Conservation (phyloP, 148 eudicot genomes). For the Gaultheria prostrata region DNA sequence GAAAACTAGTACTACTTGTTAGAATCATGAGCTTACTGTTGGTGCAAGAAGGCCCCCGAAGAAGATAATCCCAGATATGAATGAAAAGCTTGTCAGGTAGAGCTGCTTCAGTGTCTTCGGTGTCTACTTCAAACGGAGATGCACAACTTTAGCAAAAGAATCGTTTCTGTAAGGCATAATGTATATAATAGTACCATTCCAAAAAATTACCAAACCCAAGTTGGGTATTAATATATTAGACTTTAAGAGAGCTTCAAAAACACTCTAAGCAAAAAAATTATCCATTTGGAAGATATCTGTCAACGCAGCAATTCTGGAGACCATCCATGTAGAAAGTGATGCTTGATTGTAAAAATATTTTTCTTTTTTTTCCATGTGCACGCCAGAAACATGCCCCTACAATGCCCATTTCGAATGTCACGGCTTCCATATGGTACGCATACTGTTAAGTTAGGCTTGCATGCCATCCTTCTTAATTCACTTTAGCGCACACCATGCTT, state of each 20-base stretch:
- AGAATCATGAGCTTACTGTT: constrained; percentile 49
- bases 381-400: background rate
- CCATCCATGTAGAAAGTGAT: background rate
- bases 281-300: background rate
- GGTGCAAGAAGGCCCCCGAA: constrained; percentile 96
- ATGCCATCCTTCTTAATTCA: background rate
- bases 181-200: background rate
- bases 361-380: background rate
- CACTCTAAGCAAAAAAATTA: background rate
- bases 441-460: background rate
- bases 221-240: background rate
- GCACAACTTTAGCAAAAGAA: constrained; percentile 14
- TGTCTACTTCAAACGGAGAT: constrained; percentile 47
- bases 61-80: constrained; percentile 76
- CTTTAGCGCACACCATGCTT: background rate
- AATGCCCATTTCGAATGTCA: background rate
- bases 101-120: constrained; percentile 90
- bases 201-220: constrained; percentile 2
- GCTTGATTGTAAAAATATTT: background rate
- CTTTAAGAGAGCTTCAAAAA: background rate
- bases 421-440: background rate
- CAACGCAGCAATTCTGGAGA: background rate
- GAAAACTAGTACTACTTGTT: background rate
- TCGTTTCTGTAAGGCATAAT: background rate
- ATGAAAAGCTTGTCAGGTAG: constrained; percentile 83